phyloP scores from a whole-genome alignment of 176 grass and related monocot species.

The Thalia dealbata region DNA sequence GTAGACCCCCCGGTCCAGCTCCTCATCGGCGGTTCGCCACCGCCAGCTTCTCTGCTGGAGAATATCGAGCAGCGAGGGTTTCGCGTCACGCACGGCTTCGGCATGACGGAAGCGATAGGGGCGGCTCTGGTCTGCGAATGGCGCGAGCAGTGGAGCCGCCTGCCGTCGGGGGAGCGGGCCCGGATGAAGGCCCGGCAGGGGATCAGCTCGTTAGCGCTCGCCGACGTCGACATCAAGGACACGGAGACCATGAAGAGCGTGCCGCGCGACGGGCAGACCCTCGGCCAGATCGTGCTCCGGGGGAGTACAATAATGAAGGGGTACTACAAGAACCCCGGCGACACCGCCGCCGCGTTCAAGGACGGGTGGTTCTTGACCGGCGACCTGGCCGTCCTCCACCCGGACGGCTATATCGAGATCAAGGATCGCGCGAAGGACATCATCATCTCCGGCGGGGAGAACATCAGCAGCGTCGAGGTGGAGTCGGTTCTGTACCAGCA shows the following conservation, averaged over 20 bases:
- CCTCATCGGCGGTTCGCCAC: constrained; percentile 50
- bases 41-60: constrained; percentile 32
- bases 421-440: constrained; percentile 64
- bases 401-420: constrained; percentile 59
- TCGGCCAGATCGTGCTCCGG: constrained; percentile 45
- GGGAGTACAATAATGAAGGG: constrained; percentile 71
- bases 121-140: constrained; percentile 56
- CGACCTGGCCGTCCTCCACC: constrained; percentile 48
- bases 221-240: constrained; percentile 40
- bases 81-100: constrained; percentile 44
- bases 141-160: constrained; percentile 31
- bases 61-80: constrained; percentile 38
- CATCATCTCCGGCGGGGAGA: constrained; percentile 75
- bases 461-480: constrained; percentile 73
- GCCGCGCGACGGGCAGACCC: constrained; percentile 28
- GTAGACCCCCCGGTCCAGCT: constrained; percentile 20
- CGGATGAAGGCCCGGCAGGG: constrained; percentile 47
- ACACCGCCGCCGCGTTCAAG: constrained; percentile 38
- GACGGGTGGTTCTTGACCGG: constrained; percentile 51
- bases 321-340: constrained; percentile 39
- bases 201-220: constrained; percentile 35
- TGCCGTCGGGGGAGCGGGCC: constrained; percentile 19
- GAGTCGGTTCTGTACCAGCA: constrained; percentile 43
- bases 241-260: constrained; percentile 40
- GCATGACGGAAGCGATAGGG: constrained; percentile 52